A percentile compares a stretch with the other conserved stretches of the same genome.
phyloP scores from a whole-genome alignment of 2,329 filamentous ascomycete species.

The Xylariaceae sp. region DNA sequence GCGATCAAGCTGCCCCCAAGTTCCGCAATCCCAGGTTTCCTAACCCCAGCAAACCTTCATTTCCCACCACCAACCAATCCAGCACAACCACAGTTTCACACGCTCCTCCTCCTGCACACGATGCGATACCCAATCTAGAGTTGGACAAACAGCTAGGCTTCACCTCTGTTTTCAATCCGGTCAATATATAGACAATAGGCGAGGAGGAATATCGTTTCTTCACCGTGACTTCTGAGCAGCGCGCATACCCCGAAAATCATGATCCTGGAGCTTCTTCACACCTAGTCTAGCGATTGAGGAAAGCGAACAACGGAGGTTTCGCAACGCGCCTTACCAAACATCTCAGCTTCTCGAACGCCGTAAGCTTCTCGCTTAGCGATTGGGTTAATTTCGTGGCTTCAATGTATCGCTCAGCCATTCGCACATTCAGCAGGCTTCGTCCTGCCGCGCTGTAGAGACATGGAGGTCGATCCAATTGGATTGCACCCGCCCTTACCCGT shows the following conservation, averaged over 20 bases:
- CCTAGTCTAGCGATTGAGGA: slow-evolving; percentile 10
- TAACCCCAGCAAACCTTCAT: slow-evolving; percentile 15
- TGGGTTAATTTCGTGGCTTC: slow-evolving; percentile 28
- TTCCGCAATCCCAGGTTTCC: slow-evolving; percentile 9
- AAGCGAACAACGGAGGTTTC: slow-evolving; percentile 3
- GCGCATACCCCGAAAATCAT: too few relatives aligned
- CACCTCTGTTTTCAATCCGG: slow-evolving; percentile 10
- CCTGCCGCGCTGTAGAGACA: slow-evolving; percentile 42
- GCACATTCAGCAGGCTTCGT: slow-evolving; percentile 38
- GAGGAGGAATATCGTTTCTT: slow-evolving; percentile 1
- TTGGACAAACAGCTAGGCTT: slow-evolving; percentile 3
- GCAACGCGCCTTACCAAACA: slow-evolving; percentile 4
- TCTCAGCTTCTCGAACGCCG: not conserved
- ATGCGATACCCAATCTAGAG: slow-evolving; percentile 19
- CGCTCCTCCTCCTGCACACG: slow-evolving; percentile 8
- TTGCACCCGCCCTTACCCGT: slow-evolving; percentile 34
- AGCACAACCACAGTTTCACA: slow-evolving; percentile 14
- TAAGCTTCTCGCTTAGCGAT: slow-evolving; percentile 8
- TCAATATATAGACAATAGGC: slow-evolving; percentile 7
- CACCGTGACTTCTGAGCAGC: not conserved
- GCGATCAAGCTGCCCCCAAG: slow-evolving; percentile 17
- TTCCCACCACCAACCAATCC: slow-evolving; percentile 15
- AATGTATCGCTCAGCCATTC: slow-evolving; percentile 40
- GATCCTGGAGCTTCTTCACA: slow-evolving; percentile 3
- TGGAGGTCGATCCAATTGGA: slow-evolving; percentile 40